phyloP scores from a whole-genome alignment of 2,329 filamentous ascomycete genomes.

The Nemania serpens region DNA sequence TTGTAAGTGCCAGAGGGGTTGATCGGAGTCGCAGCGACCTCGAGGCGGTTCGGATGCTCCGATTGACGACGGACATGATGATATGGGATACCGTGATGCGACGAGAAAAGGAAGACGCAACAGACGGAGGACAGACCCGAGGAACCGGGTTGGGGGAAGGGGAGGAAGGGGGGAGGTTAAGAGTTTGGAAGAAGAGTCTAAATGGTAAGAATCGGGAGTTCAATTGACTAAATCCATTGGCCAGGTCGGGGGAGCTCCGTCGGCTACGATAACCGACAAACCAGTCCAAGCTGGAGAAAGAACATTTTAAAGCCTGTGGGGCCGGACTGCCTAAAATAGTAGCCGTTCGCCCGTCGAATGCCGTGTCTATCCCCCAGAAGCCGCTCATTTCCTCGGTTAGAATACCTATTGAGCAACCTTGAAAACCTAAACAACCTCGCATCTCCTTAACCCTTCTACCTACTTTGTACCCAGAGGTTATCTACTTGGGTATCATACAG shows the following conservation, averaged over 20 bases:
- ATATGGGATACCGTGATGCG: background rate
- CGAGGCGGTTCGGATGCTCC: slow-evolving; percentile 59
- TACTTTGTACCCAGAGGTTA: no score
- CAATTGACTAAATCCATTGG: slow-evolving; percentile 24
- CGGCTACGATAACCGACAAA: background rate
- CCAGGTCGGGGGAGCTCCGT: slow-evolving; percentile 18
- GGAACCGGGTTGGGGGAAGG: background rate
- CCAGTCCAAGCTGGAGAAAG: no score
- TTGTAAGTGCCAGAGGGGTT: slow-evolving; percentile 32
- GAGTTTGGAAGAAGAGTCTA: background rate
- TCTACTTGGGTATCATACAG: no score
- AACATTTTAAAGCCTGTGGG: no score
- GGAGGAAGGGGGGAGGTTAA: background rate
- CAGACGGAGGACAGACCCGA: background rate
- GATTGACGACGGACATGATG: slow-evolving; percentile 59
- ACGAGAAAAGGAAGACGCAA: no score
- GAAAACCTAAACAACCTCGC: no score
- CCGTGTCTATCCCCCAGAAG: slow-evolving; percentile 27
- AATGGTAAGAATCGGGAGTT: background rate
- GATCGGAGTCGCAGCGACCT: slow-evolving; percentile 57
- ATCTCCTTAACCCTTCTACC: no score
- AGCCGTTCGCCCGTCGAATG: slow-evolving; percentile 1
- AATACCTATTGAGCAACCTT: background rate
- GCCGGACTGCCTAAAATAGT: no score
- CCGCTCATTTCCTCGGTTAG: slow-evolving; percentile 7